Evolutionary conservation across 306 rosid genomes (phyloP).

Genomic region (cucumber (Cucumis sativus)): DNA sequence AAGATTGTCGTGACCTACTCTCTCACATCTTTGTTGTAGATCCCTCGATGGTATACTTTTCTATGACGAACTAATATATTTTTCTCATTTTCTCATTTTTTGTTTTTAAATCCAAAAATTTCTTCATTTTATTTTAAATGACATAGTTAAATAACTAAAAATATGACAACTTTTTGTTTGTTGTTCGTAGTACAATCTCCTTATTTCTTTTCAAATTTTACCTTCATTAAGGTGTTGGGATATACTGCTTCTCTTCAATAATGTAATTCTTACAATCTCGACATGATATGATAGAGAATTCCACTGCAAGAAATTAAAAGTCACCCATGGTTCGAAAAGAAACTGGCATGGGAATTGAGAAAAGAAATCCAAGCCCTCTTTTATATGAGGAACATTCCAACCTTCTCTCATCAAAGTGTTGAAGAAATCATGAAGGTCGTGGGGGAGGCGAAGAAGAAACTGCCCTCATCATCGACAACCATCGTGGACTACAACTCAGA

Average conservation of each 20-base stretch:
- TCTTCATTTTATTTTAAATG: neutral
- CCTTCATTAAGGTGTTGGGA: neutral
- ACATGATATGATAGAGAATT: constrained; percentile 33
- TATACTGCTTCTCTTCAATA: neutral
- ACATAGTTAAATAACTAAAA: no score
- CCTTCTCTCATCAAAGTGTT: constrained; percentile 43
- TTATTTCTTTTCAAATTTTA: neutral
- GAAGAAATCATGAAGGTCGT: constrained; percentile 62
- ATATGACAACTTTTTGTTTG: neutral
- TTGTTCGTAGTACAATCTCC: neutral
- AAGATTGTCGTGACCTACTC: constrained; percentile 50
- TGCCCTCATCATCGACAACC: constrained; percentile 38
- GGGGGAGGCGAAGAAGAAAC: constrained; percentile 48
- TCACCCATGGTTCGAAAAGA: constrained; percentile 77
- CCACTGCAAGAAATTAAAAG: constrained; percentile 50
- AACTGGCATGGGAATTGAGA: constrained; percentile 56
- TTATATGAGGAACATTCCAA: constrained; percentile 46
- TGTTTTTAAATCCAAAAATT: neutral
- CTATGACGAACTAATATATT: neutral
- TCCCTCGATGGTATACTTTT: constrained; percentile 37
- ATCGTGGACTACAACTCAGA: constrained; percentile 48
- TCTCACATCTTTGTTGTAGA: constrained; percentile 46
- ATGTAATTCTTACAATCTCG: neutral
- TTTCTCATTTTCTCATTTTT: neutral
- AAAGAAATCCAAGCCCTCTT: constrained; percentile 43